These are phyloP conservation scores for Wickerhamiella siamensis DNA, from an alignment of 805 yeast genomes.

Conservation along the genomic window DNA sequence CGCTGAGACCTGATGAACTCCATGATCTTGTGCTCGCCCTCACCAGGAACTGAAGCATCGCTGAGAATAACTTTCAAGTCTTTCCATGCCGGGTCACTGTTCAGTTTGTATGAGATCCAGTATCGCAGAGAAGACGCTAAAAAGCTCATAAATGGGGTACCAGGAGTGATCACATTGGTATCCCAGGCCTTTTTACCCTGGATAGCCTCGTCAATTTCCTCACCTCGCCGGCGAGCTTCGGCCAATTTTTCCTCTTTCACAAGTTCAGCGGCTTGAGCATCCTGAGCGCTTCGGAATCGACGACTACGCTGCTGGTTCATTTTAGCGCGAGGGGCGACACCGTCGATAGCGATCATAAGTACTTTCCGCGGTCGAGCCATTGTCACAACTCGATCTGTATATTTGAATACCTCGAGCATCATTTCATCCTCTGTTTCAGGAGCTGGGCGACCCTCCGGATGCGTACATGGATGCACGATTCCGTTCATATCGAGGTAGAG, in stretches of 20 bases:
- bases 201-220: constrained; percentile 59
- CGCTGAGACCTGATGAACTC: constrained; percentile 85
- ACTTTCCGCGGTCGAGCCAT: constrained; percentile 94
- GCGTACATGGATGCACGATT: constrained; percentile 97
- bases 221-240: constrained; percentile 49
- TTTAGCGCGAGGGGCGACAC: constrained; percentile 97
- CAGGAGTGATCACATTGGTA: constrained; percentile 94
- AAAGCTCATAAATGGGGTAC: constrained; percentile 94
- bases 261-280: constrained; percentile 56
- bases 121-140: constrained; percentile 70
- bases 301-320: constrained; percentile 96
- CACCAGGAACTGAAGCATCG: constrained; percentile 97
- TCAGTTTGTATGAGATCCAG: constrained; percentile 83
- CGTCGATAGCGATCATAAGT: constrained; percentile 91
- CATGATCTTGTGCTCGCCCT: constrained; percentile 98
- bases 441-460: constrained; percentile 91
- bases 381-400: constrained; percentile 78
- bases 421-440: constrained; percentile 95
- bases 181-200: constrained; percentile 78
- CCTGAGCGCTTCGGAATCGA: constrained; percentile 83
- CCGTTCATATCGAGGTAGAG: constrained; percentile 96
- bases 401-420: constrained; percentile 84
- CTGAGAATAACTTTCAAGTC: constrained; percentile 76
- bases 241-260: constrained; percentile 51
- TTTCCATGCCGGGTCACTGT: constrained; percentile 89